These are phyloP conservation scores for Sclerospora graminicola DNA, from an alignment of 352 stramenopile species.

Conservation along the genomic window DNA sequence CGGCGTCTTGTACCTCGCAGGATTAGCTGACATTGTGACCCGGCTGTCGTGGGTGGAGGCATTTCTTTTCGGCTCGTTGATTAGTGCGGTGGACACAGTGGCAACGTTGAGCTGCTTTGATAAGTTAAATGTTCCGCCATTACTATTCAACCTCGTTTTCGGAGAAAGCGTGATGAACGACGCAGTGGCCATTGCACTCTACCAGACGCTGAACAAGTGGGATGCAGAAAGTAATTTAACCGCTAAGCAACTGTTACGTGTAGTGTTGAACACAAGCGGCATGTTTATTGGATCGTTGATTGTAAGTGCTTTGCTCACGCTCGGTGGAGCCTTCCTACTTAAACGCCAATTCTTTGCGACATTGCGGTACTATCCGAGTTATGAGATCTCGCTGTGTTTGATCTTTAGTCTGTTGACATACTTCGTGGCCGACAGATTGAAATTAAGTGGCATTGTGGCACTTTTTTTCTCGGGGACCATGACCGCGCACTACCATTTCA, in stretches of 20 bases:
- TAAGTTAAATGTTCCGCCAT: conserved; percentile 73
- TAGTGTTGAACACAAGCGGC: conserved; percentile 51
- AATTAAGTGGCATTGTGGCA: conserved; percentile 88
- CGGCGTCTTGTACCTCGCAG: conserved; percentile 55
- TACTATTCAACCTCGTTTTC: conserved; percentile 94
- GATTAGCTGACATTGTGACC: conserved; percentile 48
- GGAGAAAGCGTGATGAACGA: conserved; percentile 93
- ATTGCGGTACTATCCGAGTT: conserved; percentile 71
- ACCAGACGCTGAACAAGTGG: conserved; percentile 88
- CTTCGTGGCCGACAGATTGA: conserved; percentile 65
- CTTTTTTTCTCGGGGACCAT: conserved; percentile 90
- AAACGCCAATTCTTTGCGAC: conserved; percentile 64
- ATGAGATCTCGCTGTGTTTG: conserved; percentile 80
- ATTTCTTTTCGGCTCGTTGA: conserved; percentile 88
- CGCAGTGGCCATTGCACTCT: conserved; percentile 89
- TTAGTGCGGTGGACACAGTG: conserved; percentile 91
- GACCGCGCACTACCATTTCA: conserved; percentile 83
- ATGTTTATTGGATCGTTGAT: conserved; percentile 79
- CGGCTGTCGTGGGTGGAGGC: conserved; percentile 85
- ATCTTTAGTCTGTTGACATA: conserved; percentile 84
- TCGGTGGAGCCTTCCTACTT: conserved; percentile 63
- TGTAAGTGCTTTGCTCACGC: conserved; percentile 57
- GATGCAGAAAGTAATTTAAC: conserved; percentile 59
- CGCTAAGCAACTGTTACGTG: conserved; percentile 44
- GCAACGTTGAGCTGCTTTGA: conserved; percentile 90